Conservation (phyloP, 306 rosid species). For the Potentilla sterilis region DNA sequence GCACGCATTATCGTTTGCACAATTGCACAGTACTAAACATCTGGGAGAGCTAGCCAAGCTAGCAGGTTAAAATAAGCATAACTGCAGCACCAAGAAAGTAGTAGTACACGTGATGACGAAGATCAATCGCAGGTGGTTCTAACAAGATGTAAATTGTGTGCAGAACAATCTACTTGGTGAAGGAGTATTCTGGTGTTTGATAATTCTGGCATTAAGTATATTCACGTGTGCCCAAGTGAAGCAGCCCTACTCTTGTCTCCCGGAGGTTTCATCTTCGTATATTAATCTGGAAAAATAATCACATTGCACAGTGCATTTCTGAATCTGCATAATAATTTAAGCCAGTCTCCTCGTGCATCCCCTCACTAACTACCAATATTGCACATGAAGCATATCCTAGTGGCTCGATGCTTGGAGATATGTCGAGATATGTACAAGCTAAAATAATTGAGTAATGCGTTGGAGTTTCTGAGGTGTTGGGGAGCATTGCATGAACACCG, state of each 20-base stretch:
- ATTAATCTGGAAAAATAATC: background rate
- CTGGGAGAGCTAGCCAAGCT: background rate
- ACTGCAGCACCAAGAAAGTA: background rate
- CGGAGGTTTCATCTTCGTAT: background rate
- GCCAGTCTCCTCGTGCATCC: slow-evolving; percentile 4
- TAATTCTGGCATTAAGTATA: background rate
- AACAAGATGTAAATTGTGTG: background rate
- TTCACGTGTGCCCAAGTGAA: slow-evolving; percentile 3
- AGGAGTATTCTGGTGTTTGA: background rate
- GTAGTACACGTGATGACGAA: background rate
- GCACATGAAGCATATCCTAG: slow-evolving; percentile 11
- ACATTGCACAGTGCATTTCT: background rate
- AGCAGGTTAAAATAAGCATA: background rate
- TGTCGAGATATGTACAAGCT: background rate
- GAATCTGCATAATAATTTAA: slow-evolving; percentile 3
- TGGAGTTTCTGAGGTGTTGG: slow-evolving; percentile 31
- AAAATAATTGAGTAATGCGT: slow-evolving; percentile 26
- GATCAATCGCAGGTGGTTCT: background rate
- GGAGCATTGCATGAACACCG: slow-evolving; percentile 36
- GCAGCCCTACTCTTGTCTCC: slow-evolving; percentile 10
- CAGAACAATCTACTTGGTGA: slow-evolving; percentile 2
- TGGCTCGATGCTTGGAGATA: slow-evolving; percentile 7
- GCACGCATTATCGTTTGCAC: background rate
- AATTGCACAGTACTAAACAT: background rate
- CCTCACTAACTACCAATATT: slow-evolving; percentile 14